Evolutionary conservation across 1,284 basidiomycete genomes (phyloP), one percentile per base, ranked within the genome.

Genomic region (Inonotus obliquus): DNA sequence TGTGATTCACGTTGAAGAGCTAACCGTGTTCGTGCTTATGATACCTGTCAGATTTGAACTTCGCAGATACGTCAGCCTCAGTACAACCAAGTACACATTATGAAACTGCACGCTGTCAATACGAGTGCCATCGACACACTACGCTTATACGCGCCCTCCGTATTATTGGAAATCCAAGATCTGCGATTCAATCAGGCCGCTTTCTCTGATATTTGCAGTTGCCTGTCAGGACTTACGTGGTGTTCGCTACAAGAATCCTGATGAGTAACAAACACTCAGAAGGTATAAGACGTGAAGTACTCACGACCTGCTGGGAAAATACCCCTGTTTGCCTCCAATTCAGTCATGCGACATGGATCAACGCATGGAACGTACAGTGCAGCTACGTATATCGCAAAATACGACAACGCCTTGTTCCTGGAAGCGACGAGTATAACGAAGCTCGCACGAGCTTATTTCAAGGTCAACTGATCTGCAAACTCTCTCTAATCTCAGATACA

Each of bases 341-440:
- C 13, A 13, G 0, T n/a, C 38, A 39, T 39, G 38, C 11, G 2
- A 13, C 38, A 39, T 13, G 38, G 38, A 13, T 3, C 38, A n/a
- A 39, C 2, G n/a, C 38, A 39, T 17, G 1, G 17, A 17, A 6
- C 38, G 13, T 64, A 83, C 83, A 78, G 81, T 58, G 85, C 82
- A 17, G 85, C 86, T 64, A 89, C 72, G 70, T 82, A 91, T 48
- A 86, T 81, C n/a, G 83, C 86, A 61, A 87, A 80, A 70, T 91
- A 91, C 1, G 85, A 87, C 6, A 90, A 72, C 0, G 81, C 79
- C 0, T 85, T 77, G 65, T 75, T 85, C 51, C 81, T 77, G 14
- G 87, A 89, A 13, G 72, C 70, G n/a, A 89, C 77, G n/a, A 91
- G 76, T 55, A 90, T 87, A 60, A 88, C 82, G 67, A 89, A 91